phyloP scores from a whole-genome alignment of 768 basidiomycete species.

The Megacollybia marginata region DNA sequence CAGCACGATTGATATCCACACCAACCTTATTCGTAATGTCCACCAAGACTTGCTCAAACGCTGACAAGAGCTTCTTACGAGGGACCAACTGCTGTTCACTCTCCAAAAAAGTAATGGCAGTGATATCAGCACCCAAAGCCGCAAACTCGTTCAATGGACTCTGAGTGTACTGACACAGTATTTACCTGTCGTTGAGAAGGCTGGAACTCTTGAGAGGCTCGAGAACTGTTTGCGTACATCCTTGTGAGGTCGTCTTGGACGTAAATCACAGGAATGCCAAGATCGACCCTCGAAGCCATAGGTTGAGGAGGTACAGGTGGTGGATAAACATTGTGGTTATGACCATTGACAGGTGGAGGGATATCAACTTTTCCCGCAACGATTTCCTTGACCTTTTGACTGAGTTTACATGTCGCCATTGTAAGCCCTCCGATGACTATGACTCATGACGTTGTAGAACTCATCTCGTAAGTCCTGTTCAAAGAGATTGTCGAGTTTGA shows the following conservation, averaged over 20 bases:
- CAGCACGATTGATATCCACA: conserved; percentile 92
- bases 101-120: conserved; percentile 77
- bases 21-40: conserved; percentile 90
- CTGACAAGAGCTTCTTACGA: conserved; percentile 70
- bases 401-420: conserved; percentile 68
- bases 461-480: conserved; percentile 62
- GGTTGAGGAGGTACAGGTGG: conserved; percentile 27
- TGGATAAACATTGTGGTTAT: conserved; percentile 20
- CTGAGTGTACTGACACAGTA: conserved; percentile 92
- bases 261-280: conserved; percentile 72
- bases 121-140: conserved; percentile 78
- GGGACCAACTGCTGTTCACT: conserved; percentile 84
- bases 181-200: conserved; percentile 69
- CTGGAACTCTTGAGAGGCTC: conserved; percentile 76
- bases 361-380: conserved; percentile 24
- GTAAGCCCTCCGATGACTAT: conserved; percentile 87
- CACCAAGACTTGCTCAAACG: conserved; percentile 82
- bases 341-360: conserved; percentile 17
- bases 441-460: conserved; percentile 75
- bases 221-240: conserved; percentile 85
- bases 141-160: conserved; percentile 93
- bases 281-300: conserved; percentile 6
- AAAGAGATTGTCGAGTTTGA: conserved; percentile 80
- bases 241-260: conserved; percentile 88
- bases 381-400: conserved; percentile 55